These are phyloP conservation scores for Colletotrichum sp. DNA, from an alignment of 2,329 filamentous ascomycete species.

Conservation along the genomic window DNA sequence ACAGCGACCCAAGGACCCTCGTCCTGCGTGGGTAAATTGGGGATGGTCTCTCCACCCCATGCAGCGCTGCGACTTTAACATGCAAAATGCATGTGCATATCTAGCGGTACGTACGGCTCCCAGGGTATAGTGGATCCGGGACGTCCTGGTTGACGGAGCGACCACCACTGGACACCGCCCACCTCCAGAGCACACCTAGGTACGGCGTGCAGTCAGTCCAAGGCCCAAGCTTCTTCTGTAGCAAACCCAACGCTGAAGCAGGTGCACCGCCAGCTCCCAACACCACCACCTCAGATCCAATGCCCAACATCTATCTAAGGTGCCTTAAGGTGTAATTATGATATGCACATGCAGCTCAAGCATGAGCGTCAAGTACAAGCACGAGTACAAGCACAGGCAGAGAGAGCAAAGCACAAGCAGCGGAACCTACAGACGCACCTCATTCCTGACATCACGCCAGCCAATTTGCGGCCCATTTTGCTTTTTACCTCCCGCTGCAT, in stretches of 20 bases:
- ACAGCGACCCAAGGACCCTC: background rate
- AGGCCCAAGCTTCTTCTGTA: background rate
- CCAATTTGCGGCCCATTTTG: background rate
- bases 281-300: background rate
- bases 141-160: background rate
- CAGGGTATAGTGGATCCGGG: background rate
- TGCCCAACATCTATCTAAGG: background rate
- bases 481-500: background rate
- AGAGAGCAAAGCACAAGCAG: background rate
- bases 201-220: background rate
- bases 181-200: background rate
- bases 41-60: constrained; percentile 6
- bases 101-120: background rate
- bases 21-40: constrained; percentile 1
- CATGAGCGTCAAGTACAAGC: background rate
- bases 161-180: background rate
- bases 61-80: background rate
- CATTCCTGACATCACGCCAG: constrained; percentile 2
- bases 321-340: background rate
- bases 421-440: background rate
- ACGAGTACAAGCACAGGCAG: background rate
- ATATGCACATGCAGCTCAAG: background rate
- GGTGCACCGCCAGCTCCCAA: background rate
- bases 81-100: constrained; percentile 3
- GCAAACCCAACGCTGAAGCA: background rate